A percentile compares a stretch with the other conserved stretches of the same genome.
These are phyloP conservation scores for Colletotrichum sublineola DNA, from an alignment of 2,329 filamentous ascomycete genomes.

Conservation along the genomic window DNA sequence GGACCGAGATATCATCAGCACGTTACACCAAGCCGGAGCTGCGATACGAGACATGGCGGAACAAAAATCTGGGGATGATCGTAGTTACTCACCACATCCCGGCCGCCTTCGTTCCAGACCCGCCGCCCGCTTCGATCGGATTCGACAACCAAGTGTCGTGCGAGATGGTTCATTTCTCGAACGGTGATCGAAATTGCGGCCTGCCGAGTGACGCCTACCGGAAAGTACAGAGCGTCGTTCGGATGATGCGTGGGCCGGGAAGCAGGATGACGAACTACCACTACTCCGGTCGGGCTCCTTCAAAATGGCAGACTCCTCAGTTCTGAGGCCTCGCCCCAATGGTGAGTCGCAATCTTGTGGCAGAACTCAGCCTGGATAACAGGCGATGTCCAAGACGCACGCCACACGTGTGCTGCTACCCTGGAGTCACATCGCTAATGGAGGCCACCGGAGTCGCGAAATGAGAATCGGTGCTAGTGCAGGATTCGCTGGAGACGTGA, in stretches of 20 bases:
- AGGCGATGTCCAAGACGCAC: background rate
- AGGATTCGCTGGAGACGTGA: slow-evolving; percentile 8
- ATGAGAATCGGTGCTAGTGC: background rate
- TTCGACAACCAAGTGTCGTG: background rate
- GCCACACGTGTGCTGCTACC: background rate
- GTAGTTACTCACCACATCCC: background rate
- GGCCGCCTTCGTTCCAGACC: background rate
- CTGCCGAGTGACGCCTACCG: background rate
- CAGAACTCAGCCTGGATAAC: background rate
- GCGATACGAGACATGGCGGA: background rate
- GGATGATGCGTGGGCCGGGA: background rate
- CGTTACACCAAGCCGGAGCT: background rate
- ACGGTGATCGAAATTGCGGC: background rate
- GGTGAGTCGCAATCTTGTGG: slow-evolving; percentile 7
- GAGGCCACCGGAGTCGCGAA: slow-evolving; percentile 11
- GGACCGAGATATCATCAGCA: background rate
- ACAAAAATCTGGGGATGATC: background rate
- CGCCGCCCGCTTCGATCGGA: background rate
- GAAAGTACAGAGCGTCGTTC: background rate
- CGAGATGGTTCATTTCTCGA: background rate
- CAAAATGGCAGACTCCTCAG: background rate
- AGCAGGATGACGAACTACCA: background rate
- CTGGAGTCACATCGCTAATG: background rate
- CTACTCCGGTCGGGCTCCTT: background rate
- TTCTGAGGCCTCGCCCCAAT: background rate